Conservation (phyloP, 768 basidiomycete species). For the Agrocybe praecox region DNA sequence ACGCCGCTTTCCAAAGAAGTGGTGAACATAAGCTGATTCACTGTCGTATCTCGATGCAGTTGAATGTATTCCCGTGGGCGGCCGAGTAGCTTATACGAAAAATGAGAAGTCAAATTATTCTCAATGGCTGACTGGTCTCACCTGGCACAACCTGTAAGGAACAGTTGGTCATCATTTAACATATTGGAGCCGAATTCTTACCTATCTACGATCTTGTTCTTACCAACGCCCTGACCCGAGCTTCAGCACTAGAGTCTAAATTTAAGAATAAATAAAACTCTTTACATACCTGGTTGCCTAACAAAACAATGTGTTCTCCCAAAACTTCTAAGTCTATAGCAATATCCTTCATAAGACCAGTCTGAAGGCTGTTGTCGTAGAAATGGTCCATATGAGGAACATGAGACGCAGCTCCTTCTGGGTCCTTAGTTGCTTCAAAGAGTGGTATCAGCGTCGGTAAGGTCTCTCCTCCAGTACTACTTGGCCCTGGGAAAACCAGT, state of each 20-base stretch:
- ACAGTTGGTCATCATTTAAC: neutral
- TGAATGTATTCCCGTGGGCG: conserved; percentile 72
- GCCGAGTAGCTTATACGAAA: conserved; percentile 45
- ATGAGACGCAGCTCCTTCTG: conserved; percentile 55
- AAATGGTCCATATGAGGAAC: conserved; percentile 73
- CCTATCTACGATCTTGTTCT: conserved; percentile 72
- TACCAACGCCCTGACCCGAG: conserved; percentile 57
- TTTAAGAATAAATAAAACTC: neutral
- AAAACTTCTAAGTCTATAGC: conserved; percentile 64
- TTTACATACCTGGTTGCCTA: conserved; percentile 62
- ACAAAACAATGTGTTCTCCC: conserved; percentile 63
- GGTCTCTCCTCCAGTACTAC: conserved; percentile 31
- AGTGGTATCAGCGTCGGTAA: conserved; percentile 42
- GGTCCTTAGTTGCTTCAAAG: conserved; percentile 52
- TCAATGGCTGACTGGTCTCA: conserved; percentile 17
- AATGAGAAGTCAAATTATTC: neutral
- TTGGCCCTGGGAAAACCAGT: conserved; percentile 51
- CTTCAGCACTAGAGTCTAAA: neutral
- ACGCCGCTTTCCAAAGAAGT: conserved; percentile 60
- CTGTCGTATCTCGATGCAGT: conserved; percentile 70
- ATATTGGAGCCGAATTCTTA: conserved; percentile 20
- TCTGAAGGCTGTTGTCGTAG: conserved; percentile 71
- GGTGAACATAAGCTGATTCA: conserved; percentile 71
- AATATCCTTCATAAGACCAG: conserved; percentile 65
- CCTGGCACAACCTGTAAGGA: conserved; percentile 52